Percentiles rank a stretch among this genome's conserved stretches.
phyloP scores from a whole-genome alignment of 257 asterid species.

The Nicotiana knightiana region DNA sequence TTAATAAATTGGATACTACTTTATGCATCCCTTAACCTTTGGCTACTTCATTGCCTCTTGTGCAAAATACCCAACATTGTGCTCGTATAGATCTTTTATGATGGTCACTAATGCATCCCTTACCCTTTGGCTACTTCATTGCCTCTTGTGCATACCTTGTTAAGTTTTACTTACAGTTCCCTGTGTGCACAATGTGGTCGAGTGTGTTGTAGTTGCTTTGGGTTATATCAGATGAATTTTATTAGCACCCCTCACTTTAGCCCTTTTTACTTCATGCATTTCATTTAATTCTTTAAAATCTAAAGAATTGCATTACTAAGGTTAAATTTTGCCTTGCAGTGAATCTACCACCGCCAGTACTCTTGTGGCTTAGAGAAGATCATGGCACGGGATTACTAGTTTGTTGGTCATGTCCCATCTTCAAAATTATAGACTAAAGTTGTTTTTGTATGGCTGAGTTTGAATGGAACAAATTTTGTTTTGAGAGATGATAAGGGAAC shows the following conservation, averaged over 20 bases:
- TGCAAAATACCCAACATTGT: neutral
- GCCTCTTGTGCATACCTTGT: neutral
- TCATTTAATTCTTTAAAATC: neutral
- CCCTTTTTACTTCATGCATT: neutral
- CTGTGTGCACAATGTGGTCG: neutral
- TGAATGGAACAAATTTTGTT: neutral
- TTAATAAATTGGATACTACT: neutral
- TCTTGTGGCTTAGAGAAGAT: constrained; percentile 23
- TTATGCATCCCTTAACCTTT: neutral
- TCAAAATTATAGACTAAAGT: neutral
- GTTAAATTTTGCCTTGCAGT: constrained; percentile 14
- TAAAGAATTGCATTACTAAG: neutral
- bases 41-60: neutral
- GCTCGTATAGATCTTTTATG: too few species aligned
- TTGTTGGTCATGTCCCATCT: neutral
- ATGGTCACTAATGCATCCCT: too few species aligned
- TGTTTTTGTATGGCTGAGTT: neutral
- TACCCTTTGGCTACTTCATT: too few species aligned
- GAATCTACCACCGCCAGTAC: constrained; percentile 41
- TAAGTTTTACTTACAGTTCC: neutral
- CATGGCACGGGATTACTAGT: neutral
- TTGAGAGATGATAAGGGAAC: neutral
- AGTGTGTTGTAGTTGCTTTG: neutral
- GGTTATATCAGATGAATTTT: neutral
- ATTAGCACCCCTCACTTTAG: neutral